Evolutionary conservation across 305 asterid genomes (phyloP), one percentile per base, ranked within the genome.

Genomic region (Fraxinus dipetala): DNA sequence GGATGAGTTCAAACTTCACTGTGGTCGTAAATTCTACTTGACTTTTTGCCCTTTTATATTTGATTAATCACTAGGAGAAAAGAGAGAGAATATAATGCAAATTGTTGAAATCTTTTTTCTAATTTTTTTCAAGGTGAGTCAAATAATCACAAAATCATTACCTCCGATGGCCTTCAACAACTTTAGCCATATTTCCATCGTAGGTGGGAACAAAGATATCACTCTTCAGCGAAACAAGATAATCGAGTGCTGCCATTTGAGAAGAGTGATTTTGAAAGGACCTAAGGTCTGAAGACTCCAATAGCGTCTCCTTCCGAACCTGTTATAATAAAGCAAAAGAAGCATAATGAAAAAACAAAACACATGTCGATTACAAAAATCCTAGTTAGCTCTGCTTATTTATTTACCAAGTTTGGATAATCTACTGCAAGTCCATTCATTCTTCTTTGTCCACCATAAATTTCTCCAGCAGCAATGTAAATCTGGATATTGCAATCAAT

Each of bases 101-200:
- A 59, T 20, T 20, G 6, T 22, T 20, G 6, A 56, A 59, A 20
- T 59, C 35, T 24, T 22, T 6, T 65, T 56, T 56, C 67, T 18
- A 56, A 5, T 18, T 56, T 9, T 63, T 63, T 24, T 65, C 13
- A 24, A 65, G 34, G 35, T 7, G 1, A 8, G 31, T 65, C 35
- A 24, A 26, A 65, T 22, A 11, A 65, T 28, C 63, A 56, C 1
- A 65, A 10, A 76, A 32, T 61, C 54, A 82, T 78, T 85, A 92
- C 97, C 97, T 92, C 83, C 97, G 97, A 87, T 93, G 97, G 43
- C 97, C 97, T 87, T 91, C 97, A 67, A 93, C 97, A 45, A 93
- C 96, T 88, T 90, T 93, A 84, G 97, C 97, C 97, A 93, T 93
- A 83, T 93, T 93, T 65, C 97, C 97, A 72, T 92, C 97, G 75